phyloP scores from a whole-genome alignment of 331 rosid species.

The Cydonia oblonga region DNA sequence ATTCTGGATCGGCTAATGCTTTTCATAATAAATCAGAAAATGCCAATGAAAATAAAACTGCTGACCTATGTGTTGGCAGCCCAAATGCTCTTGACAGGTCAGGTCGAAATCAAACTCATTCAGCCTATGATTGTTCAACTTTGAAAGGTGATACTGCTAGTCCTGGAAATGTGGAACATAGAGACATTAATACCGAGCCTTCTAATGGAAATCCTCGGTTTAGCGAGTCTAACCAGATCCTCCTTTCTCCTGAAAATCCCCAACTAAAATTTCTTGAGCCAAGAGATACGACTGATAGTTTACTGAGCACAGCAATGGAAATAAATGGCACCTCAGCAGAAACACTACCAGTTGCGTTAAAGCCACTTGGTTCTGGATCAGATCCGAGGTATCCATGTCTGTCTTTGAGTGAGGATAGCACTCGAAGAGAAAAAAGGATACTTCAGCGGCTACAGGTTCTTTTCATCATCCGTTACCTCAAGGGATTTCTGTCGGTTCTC shows the following conservation, averaged over 20 bases:
- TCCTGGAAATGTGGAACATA: constrained; percentile 19
- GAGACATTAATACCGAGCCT: constrained; percentile 21
- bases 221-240: constrained; percentile 18
- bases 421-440: constrained; percentile 66
- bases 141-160: constrained; percentile 17
- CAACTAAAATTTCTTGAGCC: constrained; percentile 24
- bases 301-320: constrained; percentile 26
- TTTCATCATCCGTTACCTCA: constrained; percentile 9
- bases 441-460: constrained; percentile 69
- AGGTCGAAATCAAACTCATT: constrained; percentile 19
- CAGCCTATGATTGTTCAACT: constrained; percentile 20
- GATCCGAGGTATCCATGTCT: constrained; percentile 35
- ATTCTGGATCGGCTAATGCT: constrained; percentile 32
- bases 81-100: constrained; percentile 20
- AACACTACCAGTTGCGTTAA: constrained; percentile 25
- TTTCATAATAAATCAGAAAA: constrained; percentile 19
- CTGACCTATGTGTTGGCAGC: constrained; percentile 15
- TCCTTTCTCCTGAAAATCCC: constrained; percentile 11
- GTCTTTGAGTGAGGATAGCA: constrained; percentile 36
- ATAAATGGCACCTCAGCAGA: constrained; percentile 19
- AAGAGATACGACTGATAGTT: constrained; percentile 15
- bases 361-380: constrained; percentile 28
- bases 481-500: not conserved
- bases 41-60: constrained; percentile 24
- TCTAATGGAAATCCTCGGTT: constrained; percentile 23